A percentile compares a stretch with the other conserved stretches of the same genome.
phyloP scores from a whole-genome alignment of 176 grass and related monocot genomes.

The Raddia guianensis region DNA sequence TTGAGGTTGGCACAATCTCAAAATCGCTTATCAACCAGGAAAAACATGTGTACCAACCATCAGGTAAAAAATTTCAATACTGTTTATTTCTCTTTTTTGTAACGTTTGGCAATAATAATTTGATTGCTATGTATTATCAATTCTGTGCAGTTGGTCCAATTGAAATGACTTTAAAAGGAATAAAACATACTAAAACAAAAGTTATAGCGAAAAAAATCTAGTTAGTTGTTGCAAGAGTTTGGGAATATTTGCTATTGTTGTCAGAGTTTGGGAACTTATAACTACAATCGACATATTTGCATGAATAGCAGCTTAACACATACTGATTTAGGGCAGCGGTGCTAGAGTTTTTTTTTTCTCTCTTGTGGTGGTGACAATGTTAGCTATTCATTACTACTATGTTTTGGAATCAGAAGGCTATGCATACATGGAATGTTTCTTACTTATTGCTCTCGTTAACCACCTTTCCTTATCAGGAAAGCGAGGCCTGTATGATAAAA shows the following conservation, averaged over 20 bases:
- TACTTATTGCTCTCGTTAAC: constrained; percentile 19
- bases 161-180: background rate
- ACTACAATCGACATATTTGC: constrained; percentile 10
- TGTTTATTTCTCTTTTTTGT: background rate
- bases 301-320: constrained; percentile 19
- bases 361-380: background rate
- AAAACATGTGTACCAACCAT: constrained; percentile 31
- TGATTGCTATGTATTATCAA: constrained; percentile 1
- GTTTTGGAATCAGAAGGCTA: background rate
- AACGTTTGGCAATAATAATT: constrained; percentile 3
- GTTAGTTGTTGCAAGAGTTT: background rate
- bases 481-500: constrained; percentile 50
- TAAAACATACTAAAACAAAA: constrained; percentile 19
- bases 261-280: constrained; percentile 21
- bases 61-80: constrained; percentile 44
- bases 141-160: constrained; percentile 11
- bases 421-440: background rate
- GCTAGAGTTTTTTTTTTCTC: background rate
- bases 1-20: constrained; percentile 21
- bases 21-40: constrained; percentile 25
- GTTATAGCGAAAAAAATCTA: constrained; percentile 8
- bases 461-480: constrained; percentile 48
- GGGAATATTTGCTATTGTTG: background rate
- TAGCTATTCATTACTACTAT: constrained; percentile 18
- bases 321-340: background rate